Percentiles rank a stretch among this genome's conserved stretches.
Conservation (phyloP, 2,329 filamentous ascomycete species). For the Botrytis medusae region DNA sequence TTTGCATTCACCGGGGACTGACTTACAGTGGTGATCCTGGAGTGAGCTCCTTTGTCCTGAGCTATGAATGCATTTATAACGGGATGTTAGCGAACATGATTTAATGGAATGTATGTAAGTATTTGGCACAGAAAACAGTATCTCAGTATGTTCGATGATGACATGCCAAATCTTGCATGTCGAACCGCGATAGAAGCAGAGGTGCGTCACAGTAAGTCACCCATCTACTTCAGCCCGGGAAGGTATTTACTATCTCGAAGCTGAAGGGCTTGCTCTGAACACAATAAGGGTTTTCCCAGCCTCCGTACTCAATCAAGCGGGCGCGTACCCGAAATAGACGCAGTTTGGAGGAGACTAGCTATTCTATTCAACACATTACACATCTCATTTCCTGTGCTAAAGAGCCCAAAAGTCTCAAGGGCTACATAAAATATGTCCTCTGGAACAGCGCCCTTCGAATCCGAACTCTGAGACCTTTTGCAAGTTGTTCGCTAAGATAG, state of each 20-base stretch:
- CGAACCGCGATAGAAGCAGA: no score
- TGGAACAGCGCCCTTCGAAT: neutral
- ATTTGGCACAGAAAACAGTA: neutral
- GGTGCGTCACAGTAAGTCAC: no score
- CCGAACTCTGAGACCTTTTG: neutral
- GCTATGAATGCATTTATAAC: neutral
- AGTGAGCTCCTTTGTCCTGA: neutral
- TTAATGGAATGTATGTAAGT: neutral
- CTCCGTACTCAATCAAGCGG: neutral
- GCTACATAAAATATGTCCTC: rapidly evolving
- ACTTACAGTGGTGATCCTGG: neutral
- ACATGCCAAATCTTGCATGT: no score
- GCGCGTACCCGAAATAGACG: neutral
- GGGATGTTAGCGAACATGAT: neutral
- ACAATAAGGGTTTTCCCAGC: neutral
- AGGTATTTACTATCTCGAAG: no score
- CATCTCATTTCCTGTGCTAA: neutral
- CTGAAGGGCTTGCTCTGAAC: no score
- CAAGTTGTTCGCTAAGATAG: neutral
- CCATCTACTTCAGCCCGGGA: no score
- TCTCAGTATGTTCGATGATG: no score
- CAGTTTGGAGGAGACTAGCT: neutral
- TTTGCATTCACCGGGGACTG: neutral
- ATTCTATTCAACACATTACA: neutral
- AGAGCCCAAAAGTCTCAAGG: neutral